Evolutionary conservation across 331 rosid genomes (phyloP), one percentile per base, ranked within the genome.

Genomic region (Prunus yedoensis): DNA sequence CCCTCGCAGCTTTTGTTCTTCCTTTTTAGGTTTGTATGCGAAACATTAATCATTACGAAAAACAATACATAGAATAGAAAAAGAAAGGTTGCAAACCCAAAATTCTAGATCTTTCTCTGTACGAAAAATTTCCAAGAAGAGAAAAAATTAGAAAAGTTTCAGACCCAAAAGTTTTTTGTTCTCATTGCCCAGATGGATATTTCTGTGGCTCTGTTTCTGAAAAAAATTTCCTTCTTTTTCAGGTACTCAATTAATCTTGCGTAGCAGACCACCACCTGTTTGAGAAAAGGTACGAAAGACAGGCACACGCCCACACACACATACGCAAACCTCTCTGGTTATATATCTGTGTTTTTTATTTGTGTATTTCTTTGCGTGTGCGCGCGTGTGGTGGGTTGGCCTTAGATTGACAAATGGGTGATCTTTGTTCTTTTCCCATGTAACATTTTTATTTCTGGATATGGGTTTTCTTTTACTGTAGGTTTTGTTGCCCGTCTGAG

Each of bases 1-100:
- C 70, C 71, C 30, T 45, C 32, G 56, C 75, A 74, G 75, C 74
- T 74, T 80, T 74, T 66, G 71, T 76, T 53, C 59, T 68, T 17
- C 10, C 41, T 20, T 68, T 66, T 60, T 41, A 68, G 83, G 79
- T 80, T 74, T 52, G 79, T 68, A 68, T 54, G 41, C 66, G 20
- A 54, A 73, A 27, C 71, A 18, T 68, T 61, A 51, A 68, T 69
- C 66, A 18, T 80, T 43, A 50, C 79, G 3, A 41, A 46, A 74
- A 70, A 47, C 21, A n/a, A 13, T 11, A 45, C 52, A 38, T 14
- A 41, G 16, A 28, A 70, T 47, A 38, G 11, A 5, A 21, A 41
- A 3, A 7, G 2, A 11, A 25, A 32, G 70, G 47, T 52, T 38
- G 9, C 68, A 54, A 46, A 30, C 59, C 68, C 61, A 68, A 74